Evolutionary conservation across 148 eudicot species (phyloP), one percentile per base, ranked within the genome.

Genomic region (Rhododendron griersonianum): DNA sequence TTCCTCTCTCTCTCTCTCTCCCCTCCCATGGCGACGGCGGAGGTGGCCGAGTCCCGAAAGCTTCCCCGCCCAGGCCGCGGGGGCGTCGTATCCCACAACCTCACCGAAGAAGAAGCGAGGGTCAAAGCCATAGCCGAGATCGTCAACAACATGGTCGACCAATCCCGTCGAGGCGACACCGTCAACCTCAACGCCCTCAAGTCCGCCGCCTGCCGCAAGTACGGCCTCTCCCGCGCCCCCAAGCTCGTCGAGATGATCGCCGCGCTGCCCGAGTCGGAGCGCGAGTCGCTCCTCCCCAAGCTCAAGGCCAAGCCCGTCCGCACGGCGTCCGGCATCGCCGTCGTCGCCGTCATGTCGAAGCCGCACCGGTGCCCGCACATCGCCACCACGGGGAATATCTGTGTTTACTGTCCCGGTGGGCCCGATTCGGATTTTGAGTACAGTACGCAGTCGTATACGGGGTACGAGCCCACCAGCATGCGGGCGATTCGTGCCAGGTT

Each of bases 401-500:
- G 99, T 61, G 99, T 97, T 81, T 97, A 97, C 69, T 97, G 99
- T 37, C 99, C 99, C 0, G 99, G 99, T 63, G 99, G 99, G 0
- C 99, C 99, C 5, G 99, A 97, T 67, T 97, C 98, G 81, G 98
- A 96, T 92, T 96, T 96, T 63, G 99, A 96, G 94, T 96, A 96
- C 85, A 96, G 99, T 87, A 96, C 99, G 18, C 99, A 96, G 92
- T 91, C 94, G 23, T 97, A 97, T 86, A 97, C 99, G 78, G 99
- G 99, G 0, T 97, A 97, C 78, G 99, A 97, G 84, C 99, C 99
- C 30, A 97, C 99, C 33, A 97, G 99, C 88, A 97, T 97, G 99
- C 91, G 99, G 1, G 99, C 99, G n/a, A 95, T 95, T 86, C 94
- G 98, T 63, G 99, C 99, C 61, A 92, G 98, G 98, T 86, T 86